phyloP scores from a whole-genome alignment of 306 rosid species.

The Prunus davidiana region DNA sequence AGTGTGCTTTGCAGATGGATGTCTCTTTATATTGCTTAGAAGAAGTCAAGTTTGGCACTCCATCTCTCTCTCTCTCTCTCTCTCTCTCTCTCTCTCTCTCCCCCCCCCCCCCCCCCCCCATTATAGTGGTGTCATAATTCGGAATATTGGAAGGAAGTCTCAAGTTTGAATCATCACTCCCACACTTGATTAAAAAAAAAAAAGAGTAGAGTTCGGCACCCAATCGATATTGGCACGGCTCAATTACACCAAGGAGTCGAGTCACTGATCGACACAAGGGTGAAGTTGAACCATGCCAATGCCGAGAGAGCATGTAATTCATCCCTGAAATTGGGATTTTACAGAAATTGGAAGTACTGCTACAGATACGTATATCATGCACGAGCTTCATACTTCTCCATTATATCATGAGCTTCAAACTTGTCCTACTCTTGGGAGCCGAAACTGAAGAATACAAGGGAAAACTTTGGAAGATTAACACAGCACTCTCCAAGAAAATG shows the following conservation, averaged over 20 bases:
- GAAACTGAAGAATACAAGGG: background rate
- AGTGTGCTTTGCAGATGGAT: background rate
- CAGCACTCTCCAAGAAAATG: background rate
- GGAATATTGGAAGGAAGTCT: too few species aligned
- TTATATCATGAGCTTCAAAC: background rate
- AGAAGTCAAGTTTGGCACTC: too few species aligned
- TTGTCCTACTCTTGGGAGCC: background rate
- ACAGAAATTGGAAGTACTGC: background rate
- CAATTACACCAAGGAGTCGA: slow-evolving; percentile 35
- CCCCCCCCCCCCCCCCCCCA: rapidly evolving
- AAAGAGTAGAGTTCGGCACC: background rate
- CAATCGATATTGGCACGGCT: slow-evolving; percentile 52
- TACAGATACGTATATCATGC: background rate
- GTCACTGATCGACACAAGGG: slow-evolving; percentile 4
- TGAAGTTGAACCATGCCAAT: slow-evolving; percentile 52
- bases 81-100: too few species aligned
- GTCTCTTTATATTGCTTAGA: background rate
- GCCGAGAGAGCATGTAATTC: slow-evolving; percentile 8
- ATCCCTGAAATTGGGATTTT: background rate
- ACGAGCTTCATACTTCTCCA: background rate
- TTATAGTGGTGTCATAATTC: too few species aligned
- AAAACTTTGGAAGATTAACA: background rate
- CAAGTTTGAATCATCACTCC: too few species aligned
- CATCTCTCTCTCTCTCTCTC: too few species aligned
- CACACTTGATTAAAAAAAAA: too few species aligned